These are phyloP conservation scores for Phytomonas serpens DNA, from an alignment of 208 protist genomes.

Conservation along the genomic window DNA sequence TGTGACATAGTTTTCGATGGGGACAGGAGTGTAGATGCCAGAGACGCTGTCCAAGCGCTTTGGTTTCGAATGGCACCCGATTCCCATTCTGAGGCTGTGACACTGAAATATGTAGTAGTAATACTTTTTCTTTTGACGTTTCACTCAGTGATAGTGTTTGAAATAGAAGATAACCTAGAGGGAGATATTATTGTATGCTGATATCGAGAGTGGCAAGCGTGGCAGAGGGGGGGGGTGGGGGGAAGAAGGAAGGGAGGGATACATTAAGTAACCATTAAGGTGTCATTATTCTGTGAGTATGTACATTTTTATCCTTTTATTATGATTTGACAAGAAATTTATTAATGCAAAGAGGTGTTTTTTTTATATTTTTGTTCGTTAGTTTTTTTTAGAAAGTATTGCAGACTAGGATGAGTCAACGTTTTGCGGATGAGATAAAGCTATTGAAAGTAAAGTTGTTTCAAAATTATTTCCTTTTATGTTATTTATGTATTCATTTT, in stretches of 20 bases:
- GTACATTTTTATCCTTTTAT: no score
- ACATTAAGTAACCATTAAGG: neutral
- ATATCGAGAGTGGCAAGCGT: neutral
- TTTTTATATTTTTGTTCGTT: no score
- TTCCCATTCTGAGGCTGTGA: neutral
- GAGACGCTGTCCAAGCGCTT: neutral
- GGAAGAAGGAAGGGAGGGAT: neutral
- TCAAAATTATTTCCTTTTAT: neutral
- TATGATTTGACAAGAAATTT: no score
- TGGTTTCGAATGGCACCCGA: neutral
- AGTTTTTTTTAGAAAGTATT: no score
- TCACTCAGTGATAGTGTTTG: neutral
- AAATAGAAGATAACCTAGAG: neutral
- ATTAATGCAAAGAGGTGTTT: no score
- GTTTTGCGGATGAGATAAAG: no score
- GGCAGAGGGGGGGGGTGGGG: neutral
- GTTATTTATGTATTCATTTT: neutral
- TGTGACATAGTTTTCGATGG: neutral
- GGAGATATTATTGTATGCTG: neutral
- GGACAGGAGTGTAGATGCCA: neutral
- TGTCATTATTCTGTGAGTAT: neutral
- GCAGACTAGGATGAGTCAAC: no score
- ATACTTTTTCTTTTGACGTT: neutral
- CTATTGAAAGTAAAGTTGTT: no score
- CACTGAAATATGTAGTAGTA: neutral